These are phyloP conservation scores for Dactylellina parvicollis DNA, from an alignment of 2,329 filamentous ascomycete species.

Conservation along the genomic window DNA sequence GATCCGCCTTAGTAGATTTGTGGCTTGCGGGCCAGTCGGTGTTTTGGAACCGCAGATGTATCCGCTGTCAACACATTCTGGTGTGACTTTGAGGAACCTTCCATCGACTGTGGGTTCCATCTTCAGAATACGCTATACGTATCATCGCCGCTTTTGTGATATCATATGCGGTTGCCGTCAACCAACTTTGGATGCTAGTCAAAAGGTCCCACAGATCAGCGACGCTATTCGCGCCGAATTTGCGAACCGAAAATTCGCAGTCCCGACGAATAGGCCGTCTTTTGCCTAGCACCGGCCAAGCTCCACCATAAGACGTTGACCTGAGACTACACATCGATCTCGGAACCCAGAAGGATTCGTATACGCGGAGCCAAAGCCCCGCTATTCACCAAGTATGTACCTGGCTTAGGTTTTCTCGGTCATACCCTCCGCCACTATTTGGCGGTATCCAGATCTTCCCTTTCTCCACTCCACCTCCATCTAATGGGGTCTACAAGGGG, in stretches of 20 bases:
- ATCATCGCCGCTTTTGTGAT: constrained; percentile 16
- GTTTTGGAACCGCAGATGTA: constrained; percentile 8
- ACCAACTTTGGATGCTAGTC: no score
- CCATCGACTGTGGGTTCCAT: no score
- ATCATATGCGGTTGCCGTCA: constrained; percentile 22
- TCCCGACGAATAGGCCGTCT: constrained; percentile 5
- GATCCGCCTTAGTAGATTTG: constrained; percentile 51
- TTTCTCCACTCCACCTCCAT: constrained; percentile 1
- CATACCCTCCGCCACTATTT: constrained; percentile 31
- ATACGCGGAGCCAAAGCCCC: constrained; percentile 8
- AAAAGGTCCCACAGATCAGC: constrained; percentile 41
- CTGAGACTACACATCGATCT: constrained; percentile 43
- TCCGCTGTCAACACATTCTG: constrained; percentile 34
- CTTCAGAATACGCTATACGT: neutral
- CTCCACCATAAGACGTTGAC: constrained; percentile 19
- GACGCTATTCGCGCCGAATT: constrained; percentile 35
- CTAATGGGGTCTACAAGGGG: constrained; percentile 22
- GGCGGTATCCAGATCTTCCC: constrained; percentile 22
- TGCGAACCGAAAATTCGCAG: constrained; percentile 36
- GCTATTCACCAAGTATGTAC: constrained; percentile 10
- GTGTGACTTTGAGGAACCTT: constrained; percentile 38
- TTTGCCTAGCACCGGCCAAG: constrained; percentile 13
- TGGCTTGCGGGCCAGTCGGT: constrained; percentile 27
- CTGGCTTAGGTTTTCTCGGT: constrained; percentile 23
- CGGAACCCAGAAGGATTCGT: constrained; percentile 20